Conservation (phyloP, 345 rosid genomes). For the Adansonia digitata region DNA sequence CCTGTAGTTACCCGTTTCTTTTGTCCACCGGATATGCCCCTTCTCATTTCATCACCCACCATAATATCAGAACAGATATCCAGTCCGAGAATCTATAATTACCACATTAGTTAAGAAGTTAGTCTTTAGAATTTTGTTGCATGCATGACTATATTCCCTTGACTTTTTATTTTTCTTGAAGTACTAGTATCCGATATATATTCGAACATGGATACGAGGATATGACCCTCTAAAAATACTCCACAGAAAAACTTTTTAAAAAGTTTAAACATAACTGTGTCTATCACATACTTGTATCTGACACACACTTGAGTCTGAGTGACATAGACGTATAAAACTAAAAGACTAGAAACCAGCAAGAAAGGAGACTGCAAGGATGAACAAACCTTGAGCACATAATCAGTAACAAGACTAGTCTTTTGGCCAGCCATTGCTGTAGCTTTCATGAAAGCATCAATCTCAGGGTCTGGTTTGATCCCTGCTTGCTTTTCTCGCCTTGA, state of each 20-base stretch:
- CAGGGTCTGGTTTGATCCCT: slow-evolving; percentile 51
- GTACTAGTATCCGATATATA: background rate
- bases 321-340: background rate
- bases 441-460: slow-evolving; percentile 66
- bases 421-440: slow-evolving; percentile 47
- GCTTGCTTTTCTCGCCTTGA: slow-evolving; percentile 44
- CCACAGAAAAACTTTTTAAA: no score
- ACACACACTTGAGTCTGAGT: background rate
- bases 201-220: no score
- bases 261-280: no score
- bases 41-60: slow-evolving; percentile 60
- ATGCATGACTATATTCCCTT: background rate
- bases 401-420: slow-evolving; percentile 40
- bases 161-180: background rate
- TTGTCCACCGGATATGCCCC: slow-evolving; percentile 67
- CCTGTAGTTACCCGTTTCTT: slow-evolving; percentile 62
- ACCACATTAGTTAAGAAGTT: background rate
- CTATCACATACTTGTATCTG: no score
- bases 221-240: no score
- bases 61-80: slow-evolving; percentile 52
- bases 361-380: no score
- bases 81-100: slow-evolving; percentile 51
- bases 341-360: background rate
- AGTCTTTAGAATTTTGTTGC: background rate
- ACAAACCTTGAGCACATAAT: slow-evolving; percentile 56